These are phyloP conservation scores for Brassica cretica DNA, from an alignment of 345 rosid species.

Conservation along the genomic window DNA sequence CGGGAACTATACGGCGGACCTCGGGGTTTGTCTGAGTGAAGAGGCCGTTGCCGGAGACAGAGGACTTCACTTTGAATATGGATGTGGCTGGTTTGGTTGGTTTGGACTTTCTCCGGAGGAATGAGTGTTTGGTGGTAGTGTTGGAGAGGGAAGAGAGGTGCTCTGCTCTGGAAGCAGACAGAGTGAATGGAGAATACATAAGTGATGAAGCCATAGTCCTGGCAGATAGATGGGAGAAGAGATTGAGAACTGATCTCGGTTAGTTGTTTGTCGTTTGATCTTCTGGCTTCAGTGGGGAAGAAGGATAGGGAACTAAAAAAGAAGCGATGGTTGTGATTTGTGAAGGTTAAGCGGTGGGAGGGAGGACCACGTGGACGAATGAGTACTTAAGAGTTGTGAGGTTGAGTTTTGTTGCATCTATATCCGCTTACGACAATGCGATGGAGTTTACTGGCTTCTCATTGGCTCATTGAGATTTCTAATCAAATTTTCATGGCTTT, in stretches of 20 bases:
- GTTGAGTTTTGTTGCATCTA: slow-evolving; percentile 37
- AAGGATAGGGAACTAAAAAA: slow-evolving; percentile 20
- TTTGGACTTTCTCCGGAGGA: slow-evolving; percentile 56
- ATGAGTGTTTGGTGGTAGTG: slow-evolving; percentile 62
- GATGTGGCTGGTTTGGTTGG: slow-evolving; percentile 45
- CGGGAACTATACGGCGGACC: slow-evolving; percentile 87
- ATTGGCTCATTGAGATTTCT: slow-evolving; percentile 43
- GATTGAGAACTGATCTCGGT: not conserved
- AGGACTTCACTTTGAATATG: slow-evolving; percentile 56
- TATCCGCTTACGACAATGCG: slow-evolving; percentile 35
- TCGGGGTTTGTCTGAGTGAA: slow-evolving; percentile 94
- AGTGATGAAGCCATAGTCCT: slow-evolving; percentile 71
- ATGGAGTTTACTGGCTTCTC: slow-evolving; percentile 33
- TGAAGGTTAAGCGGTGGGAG: slow-evolving; percentile 58
- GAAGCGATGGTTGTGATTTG: slow-evolving; percentile 38
- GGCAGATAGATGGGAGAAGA: slow-evolving; percentile 16
- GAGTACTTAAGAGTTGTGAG: slow-evolving; percentile 47
- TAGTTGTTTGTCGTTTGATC: slow-evolving; percentile 1
- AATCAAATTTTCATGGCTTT: slow-evolving; percentile 11
- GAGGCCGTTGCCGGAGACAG: slow-evolving; percentile 80
- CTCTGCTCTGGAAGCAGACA: slow-evolving; percentile 60
- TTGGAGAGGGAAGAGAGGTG: slow-evolving; percentile 77
- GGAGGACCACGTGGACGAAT: slow-evolving; percentile 69
- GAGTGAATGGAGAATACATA: slow-evolving; percentile 67
- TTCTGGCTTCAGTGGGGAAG: slow-evolving; percentile 1